phyloP scores from a whole-genome alignment of 2,329 filamentous ascomycete genomes.

The Peltaster fructicola region DNA sequence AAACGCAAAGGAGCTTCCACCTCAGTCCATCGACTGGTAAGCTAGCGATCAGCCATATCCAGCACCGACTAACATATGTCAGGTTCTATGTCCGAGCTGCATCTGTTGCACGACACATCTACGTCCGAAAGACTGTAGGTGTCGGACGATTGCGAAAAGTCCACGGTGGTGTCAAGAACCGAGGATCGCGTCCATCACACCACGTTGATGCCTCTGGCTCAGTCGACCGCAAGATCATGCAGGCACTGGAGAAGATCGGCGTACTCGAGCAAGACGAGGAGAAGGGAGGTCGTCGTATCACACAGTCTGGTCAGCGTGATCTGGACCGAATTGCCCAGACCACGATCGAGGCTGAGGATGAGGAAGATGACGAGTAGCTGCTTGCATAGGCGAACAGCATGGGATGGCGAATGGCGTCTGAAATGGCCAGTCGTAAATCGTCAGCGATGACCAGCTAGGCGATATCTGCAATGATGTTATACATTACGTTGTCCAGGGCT shows the following conservation, averaged over 20 bases:
- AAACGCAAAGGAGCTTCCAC: conserved; percentile 88
- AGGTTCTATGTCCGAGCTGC: conserved; percentile 73
- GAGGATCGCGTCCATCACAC: conserved; percentile 74
- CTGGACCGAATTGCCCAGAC: conserved; percentile 56
- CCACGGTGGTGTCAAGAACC: conserved; percentile 86
- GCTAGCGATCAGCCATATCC: too few relatives aligned
- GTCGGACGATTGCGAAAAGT: conserved; percentile 93
- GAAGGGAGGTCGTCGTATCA: conserved; percentile 96
- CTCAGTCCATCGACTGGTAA: conserved; percentile 88
- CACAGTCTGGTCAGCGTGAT: conserved; percentile 95
- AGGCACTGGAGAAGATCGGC: conserved; percentile 98
- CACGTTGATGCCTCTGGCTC: conserved; percentile 90
- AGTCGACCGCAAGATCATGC: conserved; percentile 94
- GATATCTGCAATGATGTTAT: too few relatives aligned
- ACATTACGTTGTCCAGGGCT: too few relatives aligned
- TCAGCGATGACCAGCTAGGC: too few relatives aligned
- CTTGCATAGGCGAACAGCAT: too few relatives aligned
- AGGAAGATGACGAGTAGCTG: conserved; percentile 28
- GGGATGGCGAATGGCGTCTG: too few relatives aligned
- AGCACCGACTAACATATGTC: conserved; percentile 1
- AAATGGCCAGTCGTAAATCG: too few relatives aligned
- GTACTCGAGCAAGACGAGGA: conserved; percentile 96
- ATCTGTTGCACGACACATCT: conserved; percentile 92
- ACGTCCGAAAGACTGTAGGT: conserved; percentile 98
- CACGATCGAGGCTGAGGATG: conserved; percentile 33